These are phyloP conservation scores for Paramarasmius palmivorus DNA, from an alignment of 1,284 basidiomycete genomes.

Conservation along the genomic window DNA sequence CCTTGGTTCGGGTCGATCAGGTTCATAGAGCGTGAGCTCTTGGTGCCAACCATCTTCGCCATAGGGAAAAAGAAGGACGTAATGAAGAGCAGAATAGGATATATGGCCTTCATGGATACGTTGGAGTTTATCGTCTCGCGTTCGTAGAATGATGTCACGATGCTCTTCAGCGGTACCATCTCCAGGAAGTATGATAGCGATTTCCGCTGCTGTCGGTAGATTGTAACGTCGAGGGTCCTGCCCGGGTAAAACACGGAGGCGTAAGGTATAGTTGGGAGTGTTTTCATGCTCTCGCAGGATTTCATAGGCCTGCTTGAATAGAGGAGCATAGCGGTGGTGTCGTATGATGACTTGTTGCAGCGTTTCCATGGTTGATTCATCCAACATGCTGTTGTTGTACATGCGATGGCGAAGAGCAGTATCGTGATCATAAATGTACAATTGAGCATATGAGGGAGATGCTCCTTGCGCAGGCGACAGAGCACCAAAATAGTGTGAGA, in stretches of 20 bases:
- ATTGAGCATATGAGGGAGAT: background rate
- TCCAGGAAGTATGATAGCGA: conserved; percentile 37
- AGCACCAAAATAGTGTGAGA: background rate
- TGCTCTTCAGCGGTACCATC: conserved; percentile 10
- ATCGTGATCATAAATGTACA: conserved; percentile 2
- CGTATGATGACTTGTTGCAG: background rate
- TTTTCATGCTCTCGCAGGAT: conserved; percentile 21
- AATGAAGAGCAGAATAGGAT: conserved; percentile 35
- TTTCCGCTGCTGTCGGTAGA: conserved; percentile 36
- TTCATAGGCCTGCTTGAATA: conserved; percentile 25
- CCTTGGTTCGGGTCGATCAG: no score
- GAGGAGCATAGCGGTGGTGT: background rate
- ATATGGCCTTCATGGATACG: conserved; percentile 38
- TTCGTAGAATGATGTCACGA: conserved; percentile 34
- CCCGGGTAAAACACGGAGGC: conserved; percentile 21
- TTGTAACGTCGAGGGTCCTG: conserved; percentile 34
- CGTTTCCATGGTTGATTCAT: background rate
- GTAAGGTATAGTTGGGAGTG: conserved; percentile 19
- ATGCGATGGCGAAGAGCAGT: background rate
- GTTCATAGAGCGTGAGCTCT: no score
- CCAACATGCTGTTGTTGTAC: background rate
- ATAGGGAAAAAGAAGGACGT: conserved; percentile 35
- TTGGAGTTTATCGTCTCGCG: conserved; percentile 4
- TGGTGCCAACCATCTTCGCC: conserved; percentile 40
- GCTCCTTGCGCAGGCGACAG: background rate